Evolutionary conservation across 2,329 filamentous ascomycete species (phyloP).

Genomic region (Calonectria ilicicola): DNA sequence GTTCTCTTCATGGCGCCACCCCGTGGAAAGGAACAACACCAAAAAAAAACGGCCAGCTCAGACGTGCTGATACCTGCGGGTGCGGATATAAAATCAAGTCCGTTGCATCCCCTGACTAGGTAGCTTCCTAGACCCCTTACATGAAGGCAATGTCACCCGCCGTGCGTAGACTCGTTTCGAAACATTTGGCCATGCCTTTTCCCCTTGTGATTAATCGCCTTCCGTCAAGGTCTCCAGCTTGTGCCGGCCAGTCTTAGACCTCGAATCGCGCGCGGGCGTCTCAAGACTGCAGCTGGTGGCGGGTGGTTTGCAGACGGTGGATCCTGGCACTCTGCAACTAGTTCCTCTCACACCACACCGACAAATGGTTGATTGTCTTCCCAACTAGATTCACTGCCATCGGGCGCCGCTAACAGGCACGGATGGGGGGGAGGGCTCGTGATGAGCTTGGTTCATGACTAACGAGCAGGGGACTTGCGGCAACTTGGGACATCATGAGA

Average conservation of each 20-base stretch:
- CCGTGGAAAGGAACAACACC: background rate
- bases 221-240: background rate
- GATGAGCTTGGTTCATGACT: background rate
- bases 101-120: background rate
- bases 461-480: background rate
- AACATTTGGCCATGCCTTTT: background rate
- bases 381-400: background rate
- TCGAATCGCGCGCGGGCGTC: conserved; percentile 13
- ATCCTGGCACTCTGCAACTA: background rate
- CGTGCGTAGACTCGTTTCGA: conserved; percentile 2
- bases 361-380: background rate
- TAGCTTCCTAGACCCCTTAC: background rate
- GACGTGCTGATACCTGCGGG: background rate
- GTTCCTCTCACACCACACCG: background rate
- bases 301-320: conserved; percentile 11
- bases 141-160: conserved; percentile 8
- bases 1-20: background rate
- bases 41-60: background rate
- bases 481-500: background rate
- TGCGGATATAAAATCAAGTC: background rate
- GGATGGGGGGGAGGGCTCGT: background rate
- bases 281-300: conserved; percentile 14
- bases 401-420: background rate
- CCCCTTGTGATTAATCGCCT: conserved; percentile 9
- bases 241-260: background rate